phyloP scores from a whole-genome alignment of 306 rosid genomes.

The Leucaena leucocephala region DNA sequence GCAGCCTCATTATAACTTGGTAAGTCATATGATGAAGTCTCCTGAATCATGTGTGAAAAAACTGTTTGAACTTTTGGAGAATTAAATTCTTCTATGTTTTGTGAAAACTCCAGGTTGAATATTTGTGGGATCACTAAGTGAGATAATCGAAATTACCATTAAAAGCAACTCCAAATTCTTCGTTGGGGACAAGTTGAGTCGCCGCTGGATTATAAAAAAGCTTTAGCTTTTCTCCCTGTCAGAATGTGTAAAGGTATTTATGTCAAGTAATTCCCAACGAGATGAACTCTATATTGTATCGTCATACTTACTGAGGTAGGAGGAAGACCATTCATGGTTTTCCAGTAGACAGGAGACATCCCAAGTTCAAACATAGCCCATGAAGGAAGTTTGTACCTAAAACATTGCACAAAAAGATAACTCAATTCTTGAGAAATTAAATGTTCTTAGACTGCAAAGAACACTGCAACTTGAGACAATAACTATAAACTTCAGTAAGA shows the following conservation, averaged over 20 bases:
- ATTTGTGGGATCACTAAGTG: not conserved
- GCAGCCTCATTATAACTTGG: not conserved
- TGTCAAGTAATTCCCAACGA: not conserved
- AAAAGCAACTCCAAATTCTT: constrained; percentile 82
- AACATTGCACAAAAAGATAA: not conserved
- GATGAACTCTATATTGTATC: not conserved
- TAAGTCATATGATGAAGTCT: not conserved
- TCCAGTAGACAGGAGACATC: constrained; percentile 77
- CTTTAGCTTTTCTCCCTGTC: constrained; percentile 82
- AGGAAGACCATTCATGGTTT: constrained; percentile 89
- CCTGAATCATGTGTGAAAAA: not conserved
- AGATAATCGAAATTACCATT: constrained; percentile 57
- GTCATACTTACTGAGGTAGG: constrained; percentile 66
- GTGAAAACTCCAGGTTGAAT: not conserved
- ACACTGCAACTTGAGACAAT: not conserved
- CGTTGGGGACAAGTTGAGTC: constrained; percentile 60
- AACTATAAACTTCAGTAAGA: not conserved
- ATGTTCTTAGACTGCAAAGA: not conserved
- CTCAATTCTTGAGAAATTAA: not conserved
- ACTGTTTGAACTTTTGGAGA: not conserved
- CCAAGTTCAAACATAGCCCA: constrained; percentile 95
- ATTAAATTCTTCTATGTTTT: constrained; percentile 3
- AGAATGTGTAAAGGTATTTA: constrained; percentile 30
- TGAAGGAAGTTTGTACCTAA: constrained; percentile 77
- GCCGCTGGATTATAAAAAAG: constrained; percentile 89